Conservation (phyloP, 768 basidiomycete species). For the Serendipita sp. region DNA sequence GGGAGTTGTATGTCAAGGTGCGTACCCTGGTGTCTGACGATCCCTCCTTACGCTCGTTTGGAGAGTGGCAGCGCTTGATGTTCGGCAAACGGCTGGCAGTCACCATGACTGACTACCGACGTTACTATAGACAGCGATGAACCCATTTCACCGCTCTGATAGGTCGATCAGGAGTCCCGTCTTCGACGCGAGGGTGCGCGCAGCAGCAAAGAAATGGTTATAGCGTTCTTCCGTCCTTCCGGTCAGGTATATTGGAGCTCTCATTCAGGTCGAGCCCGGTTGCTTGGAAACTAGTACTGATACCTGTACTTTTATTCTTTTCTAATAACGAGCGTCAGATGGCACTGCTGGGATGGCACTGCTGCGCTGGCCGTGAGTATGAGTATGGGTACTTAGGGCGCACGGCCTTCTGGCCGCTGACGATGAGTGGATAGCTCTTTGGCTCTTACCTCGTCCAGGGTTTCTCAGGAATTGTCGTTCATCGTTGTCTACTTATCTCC, state of each 20-base stretch:
- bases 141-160: conserved; percentile 94
- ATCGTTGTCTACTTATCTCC: not conserved
- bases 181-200: conserved; percentile 73
- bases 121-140: conserved; percentile 53
- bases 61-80: not conserved
- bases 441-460: not conserved
- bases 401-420: too few relatives aligned
- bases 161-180: conserved; percentile 58
- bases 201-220: conserved; percentile 74
- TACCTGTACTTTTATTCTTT: too few relatives aligned
- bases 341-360: too few relatives aligned
- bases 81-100: not conserved
- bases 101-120: not conserved
- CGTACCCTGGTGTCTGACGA: conserved; percentile 11
- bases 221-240: conserved; percentile 18
- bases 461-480: not conserved
- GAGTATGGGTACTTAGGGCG: too few relatives aligned
- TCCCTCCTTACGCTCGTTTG: not conserved
- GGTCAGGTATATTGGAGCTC: not conserved
- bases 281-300: too few relatives aligned
- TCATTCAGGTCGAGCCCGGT: too few relatives aligned
- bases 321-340: too few relatives aligned
- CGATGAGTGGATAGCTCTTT: not conserved
- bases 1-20: conserved; percentile 97
- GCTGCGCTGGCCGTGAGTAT: too few relatives aligned